Evolutionary conservation across 768 basidiomycete species (phyloP).

Genomic region (Mycena alexandri): DNA sequence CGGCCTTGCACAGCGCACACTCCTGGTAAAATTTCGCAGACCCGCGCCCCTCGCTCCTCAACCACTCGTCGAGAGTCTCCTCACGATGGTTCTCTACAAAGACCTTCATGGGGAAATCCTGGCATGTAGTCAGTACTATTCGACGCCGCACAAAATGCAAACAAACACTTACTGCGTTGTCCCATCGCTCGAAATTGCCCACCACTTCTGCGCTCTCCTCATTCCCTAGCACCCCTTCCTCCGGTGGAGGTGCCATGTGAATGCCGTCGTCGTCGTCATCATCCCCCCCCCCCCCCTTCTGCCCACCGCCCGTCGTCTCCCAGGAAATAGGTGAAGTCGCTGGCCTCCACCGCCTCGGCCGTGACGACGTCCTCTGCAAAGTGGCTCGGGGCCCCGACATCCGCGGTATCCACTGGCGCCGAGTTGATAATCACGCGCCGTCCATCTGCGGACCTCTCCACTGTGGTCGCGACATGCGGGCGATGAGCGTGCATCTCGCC

Average conservation of each 20-base stretch:
- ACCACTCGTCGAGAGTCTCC: neutral
- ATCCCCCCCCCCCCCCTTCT: no score
- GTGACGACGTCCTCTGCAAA: neutral
- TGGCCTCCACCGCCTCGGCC: neutral
- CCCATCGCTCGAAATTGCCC: slow-evolving; percentile 7
- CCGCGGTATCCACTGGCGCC: neutral
- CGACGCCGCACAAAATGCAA: no score
- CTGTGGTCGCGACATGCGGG: neutral
- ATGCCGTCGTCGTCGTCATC: neutral
- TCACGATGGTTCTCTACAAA: neutral
- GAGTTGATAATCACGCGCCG: neutral
- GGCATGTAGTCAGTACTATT: no score
- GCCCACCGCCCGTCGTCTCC: neutral
- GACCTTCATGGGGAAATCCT: slow-evolving; percentile 4
- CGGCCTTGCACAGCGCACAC: neutral
- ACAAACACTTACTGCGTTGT: slow-evolving; percentile 1
- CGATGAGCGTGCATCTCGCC: neutral
- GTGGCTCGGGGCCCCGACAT: neutral
- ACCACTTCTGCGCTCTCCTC: no score
- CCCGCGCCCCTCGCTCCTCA: neutral
- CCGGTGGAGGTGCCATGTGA: no score
- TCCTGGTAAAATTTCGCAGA: neutral
- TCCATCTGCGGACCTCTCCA: neutral
- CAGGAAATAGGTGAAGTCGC: neutral
- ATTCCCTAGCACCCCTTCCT: neutral